phyloP scores from a whole-genome alignment of 2,329 filamentous ascomycete genomes.

The Paecilomyces dactylethromorphus region DNA sequence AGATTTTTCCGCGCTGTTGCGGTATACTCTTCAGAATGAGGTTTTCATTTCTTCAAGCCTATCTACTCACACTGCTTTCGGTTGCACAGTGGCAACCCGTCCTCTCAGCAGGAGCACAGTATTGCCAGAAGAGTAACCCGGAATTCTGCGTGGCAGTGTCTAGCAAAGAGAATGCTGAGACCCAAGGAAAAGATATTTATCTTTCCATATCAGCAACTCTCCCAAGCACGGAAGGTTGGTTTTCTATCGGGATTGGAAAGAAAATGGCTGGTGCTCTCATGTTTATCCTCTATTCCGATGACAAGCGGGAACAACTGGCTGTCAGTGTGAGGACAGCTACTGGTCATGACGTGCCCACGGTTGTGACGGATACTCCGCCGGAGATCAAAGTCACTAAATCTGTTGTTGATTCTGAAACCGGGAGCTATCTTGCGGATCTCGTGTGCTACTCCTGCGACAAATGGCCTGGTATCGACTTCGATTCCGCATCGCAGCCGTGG shows the following conservation, averaged over 20 bases:
- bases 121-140: constrained; percentile 3
- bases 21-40: background rate
- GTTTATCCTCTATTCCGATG: constrained; percentile 20
- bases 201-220: constrained; percentile 6
- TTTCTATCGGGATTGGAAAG: constrained; percentile 18
- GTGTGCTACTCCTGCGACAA: constrained; percentile 48
- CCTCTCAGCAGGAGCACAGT: constrained; percentile 5
- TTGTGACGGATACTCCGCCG: constrained; percentile 29
- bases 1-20: background rate
- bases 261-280: constrained; percentile 21
- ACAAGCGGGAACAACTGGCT: constrained; percentile 16
- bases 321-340: constrained; percentile 18
- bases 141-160: constrained; percentile 7
- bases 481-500: constrained; percentile 39
- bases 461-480: constrained; percentile 47
- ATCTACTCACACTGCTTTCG: background rate
- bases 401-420: constrained; percentile 36
- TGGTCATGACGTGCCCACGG: constrained; percentile 17
- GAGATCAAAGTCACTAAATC: constrained; percentile 37
- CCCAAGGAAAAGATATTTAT: constrained; percentile 5
- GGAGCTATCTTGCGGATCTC: constrained; percentile 41
- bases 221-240: constrained; percentile 12
- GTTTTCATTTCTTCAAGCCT: background rate
- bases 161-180: constrained; percentile 4
- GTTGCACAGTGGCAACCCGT: background rate